Evolutionary conservation across 257 asterid genomes (phyloP), one percentile per base, ranked within the genome.

Genomic region (Forsythia viridissima): DNA sequence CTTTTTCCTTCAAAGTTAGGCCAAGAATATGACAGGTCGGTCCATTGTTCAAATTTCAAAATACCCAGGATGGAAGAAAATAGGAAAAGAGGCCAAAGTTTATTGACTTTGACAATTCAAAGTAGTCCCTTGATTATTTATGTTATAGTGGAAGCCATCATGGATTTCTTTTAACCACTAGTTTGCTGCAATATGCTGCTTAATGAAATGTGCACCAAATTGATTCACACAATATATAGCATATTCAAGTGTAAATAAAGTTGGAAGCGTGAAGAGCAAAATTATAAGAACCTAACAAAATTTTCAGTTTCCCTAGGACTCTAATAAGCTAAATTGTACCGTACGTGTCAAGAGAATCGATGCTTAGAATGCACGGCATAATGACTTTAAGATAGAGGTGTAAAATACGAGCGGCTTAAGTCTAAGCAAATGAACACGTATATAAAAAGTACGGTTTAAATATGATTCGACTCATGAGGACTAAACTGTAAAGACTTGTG

Each of bases 1-100:
- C 46, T 34, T 73, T 77, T 78, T 84, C 73, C 57, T 82, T 8
- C 66, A 70, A 80, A 82, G 82, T 86, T 86, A 37, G 90, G 86
- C 85, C 20, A 63, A 34, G 74, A 79, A 36, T 67, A n/a, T 57
- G 88, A 77, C 85, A 71, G 61, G 68, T 75, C 76, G 79, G 77
- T 79, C 74, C 70, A 68, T 18, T 70, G 46, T 44, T 84, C 84
- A 80, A 76, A 52, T 16, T 52, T 84, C 84, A 80, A 76, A 52
- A 36, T 52, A 51, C 78, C 76, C 43, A 76, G 67, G 40, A 63
- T 10, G 4, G 39, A 63, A 74, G 67, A 63, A 74, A 79, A 75
- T 55, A 20, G 2, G 34, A 13, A 52, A 42, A 65, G 76, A 67
- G 59, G 39, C 80, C 73, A 1, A 59, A 30, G n/a, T 73, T 76